phyloP scores from a whole-genome alignment of 2,329 filamentous ascomycete genomes.

The Alternaria infectoria region DNA sequence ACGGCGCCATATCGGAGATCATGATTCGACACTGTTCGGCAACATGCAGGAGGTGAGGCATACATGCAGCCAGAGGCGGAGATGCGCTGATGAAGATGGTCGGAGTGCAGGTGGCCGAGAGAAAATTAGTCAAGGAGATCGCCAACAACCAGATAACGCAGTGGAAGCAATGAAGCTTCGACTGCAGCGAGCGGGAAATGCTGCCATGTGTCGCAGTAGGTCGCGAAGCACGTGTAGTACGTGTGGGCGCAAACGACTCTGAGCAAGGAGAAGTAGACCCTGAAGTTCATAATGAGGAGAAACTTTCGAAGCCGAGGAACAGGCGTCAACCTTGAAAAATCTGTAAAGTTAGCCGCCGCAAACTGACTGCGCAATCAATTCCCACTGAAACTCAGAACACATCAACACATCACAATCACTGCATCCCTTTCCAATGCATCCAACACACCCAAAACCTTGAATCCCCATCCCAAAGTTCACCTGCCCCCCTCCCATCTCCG shows the following conservation, averaged over 20 bases:
- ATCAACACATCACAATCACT: background rate
- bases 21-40: background rate
- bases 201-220: rapidly evolving
- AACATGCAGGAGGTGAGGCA: background rate
- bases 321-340: background rate
- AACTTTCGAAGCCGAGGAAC: background rate
- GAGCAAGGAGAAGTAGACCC: background rate
- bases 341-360: background rate
- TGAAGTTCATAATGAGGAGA: background rate
- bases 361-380: background rate
- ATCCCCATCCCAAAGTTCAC: background rate
- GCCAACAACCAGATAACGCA: background rate
- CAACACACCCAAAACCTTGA: background rate
- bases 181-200: background rate
- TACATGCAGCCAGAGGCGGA: background rate
- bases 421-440: background rate
- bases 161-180: background rate
- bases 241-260: background rate
- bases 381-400: background rate
- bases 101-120: background rate
- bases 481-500: background rate
- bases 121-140: background rate
- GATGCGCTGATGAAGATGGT: background rate
- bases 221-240: background rate
- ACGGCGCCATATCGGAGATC: background rate